Conservation (phyloP, 495 filamentous ascomycete species). For the Aspergillus wentii region DNA sequence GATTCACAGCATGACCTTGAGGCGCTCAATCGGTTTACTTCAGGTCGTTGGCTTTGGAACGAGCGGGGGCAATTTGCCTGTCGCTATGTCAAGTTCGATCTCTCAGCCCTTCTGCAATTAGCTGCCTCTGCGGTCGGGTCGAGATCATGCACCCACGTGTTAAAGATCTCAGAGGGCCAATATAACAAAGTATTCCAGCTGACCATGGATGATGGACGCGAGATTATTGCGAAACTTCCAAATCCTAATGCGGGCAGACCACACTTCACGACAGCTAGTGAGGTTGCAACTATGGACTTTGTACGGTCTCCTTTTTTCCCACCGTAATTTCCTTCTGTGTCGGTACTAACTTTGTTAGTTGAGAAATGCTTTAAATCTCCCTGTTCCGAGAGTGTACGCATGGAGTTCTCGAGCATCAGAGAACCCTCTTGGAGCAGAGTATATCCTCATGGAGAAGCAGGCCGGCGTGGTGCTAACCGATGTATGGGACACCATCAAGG, state of each 20-base stretch:
- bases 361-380: constrained; percentile 17
- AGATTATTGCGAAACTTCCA: constrained; percentile 29
- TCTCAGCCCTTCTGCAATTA: constrained; percentile 16
- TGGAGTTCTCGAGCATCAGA: constrained; percentile 23
- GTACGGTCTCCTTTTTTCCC: constrained; percentile 15
- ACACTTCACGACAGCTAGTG: constrained; percentile 30
- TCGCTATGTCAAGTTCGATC: constrained; percentile 21
- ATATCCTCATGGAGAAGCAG: constrained; percentile 30
- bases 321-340: constrained; percentile 4
- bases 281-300: constrained; percentile 41
- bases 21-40: constrained; percentile 18
- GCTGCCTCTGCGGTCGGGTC: constrained; percentile 19
- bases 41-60: constrained; percentile 22
- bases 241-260: constrained; percentile 33
- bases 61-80: constrained; percentile 20
- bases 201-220: constrained; percentile 32
- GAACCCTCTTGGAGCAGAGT: constrained; percentile 26
- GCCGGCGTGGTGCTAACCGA: constrained; percentile 16
- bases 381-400: constrained; percentile 24
- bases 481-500: constrained; percentile 18
- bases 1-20: constrained; percentile 12
- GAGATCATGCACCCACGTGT: constrained; percentile 13
- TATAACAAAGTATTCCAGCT: constrained; percentile 34
- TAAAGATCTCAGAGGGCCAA: constrained; percentile 31
- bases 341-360: constrained; percentile 16